Conservation (phyloP, 192 early-diverging fungal species). For the Funneliformis geosporum region DNA sequence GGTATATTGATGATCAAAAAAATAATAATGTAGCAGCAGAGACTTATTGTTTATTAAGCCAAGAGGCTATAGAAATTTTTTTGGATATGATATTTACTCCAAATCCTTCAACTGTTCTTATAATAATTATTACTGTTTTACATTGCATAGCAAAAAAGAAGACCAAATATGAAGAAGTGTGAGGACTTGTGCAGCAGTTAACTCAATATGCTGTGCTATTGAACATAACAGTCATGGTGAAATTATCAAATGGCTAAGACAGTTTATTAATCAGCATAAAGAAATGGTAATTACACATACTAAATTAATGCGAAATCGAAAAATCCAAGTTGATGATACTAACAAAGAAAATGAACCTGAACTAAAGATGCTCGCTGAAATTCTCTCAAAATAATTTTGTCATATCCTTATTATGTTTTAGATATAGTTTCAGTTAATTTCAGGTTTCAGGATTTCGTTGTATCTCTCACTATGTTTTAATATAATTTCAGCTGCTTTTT, state of each 20-base stretch:
- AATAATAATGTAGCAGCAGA: background rate
- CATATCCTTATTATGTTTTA: too few species aligned
- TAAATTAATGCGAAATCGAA: too few species aligned
- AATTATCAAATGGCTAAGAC: background rate
- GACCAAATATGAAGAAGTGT: background rate
- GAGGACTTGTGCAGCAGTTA: background rate
- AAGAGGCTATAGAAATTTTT: background rate
- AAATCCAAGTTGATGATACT: background rate
- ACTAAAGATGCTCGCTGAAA: too few species aligned
- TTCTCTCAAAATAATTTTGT: too few species aligned
- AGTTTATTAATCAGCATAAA: background rate
- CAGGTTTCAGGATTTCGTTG: too few species aligned
- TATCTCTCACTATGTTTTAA: too few species aligned
- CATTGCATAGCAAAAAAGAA: background rate
- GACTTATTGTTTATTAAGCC: background rate
- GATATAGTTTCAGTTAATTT: too few species aligned
- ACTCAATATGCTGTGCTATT: conserved; percentile 14
- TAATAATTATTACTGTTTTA: background rate
- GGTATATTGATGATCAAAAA: conserved; percentile 20
- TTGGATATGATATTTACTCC: too few species aligned
- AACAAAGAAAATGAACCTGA: background rate
- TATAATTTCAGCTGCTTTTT: too few species aligned
- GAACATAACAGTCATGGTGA: background rate
- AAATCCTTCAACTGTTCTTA: too few species aligned
- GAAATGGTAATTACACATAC: too few species aligned